These are phyloP conservation scores for Penicillium sp. DNA, from an alignment of 2,329 filamentous ascomycete species.

Conservation along the genomic window DNA sequence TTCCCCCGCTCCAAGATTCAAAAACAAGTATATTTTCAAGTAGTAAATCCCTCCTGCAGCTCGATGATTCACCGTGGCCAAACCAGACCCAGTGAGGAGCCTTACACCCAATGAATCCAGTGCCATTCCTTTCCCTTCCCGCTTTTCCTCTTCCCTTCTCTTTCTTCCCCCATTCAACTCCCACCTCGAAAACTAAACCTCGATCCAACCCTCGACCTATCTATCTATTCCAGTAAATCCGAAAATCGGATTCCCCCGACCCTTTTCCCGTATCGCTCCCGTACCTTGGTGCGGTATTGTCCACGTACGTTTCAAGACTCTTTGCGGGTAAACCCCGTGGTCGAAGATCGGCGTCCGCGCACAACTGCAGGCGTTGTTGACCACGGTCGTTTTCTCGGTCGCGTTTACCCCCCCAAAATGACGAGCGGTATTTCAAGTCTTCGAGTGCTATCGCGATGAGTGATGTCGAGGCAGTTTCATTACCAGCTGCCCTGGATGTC, in stretches of 20 bases:
- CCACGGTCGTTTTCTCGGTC: conserved; percentile 32
- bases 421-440: conserved; percentile 41
- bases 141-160: conserved; percentile 17
- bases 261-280: conserved; percentile 2
- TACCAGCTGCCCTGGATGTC: conserved; percentile 40
- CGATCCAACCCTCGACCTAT: not conserved
- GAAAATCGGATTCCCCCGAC: not conserved
- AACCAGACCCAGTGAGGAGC: conserved; percentile 13
- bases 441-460: conserved; percentile 49
- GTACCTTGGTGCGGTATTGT: conserved; percentile 7
- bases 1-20: not conserved
- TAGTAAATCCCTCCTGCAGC: conserved; percentile 7
- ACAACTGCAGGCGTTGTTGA: conserved; percentile 36
- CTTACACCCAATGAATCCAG: conserved; percentile 11
- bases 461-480: conserved; percentile 46
- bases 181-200: not conserved
- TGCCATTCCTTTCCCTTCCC: conserved; percentile 21
- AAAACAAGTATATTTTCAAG: not conserved
- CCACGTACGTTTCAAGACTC: conserved; percentile 15
- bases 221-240: conserved; percentile 4
- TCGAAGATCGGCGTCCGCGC: conserved; percentile 36
- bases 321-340: conserved; percentile 20
- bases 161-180: conserved; percentile 14
- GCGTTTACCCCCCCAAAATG: conserved; percentile 44
- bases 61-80: conserved; percentile 16